These are phyloP conservation scores for Stereocaulon alpinum DNA, from an alignment of 495 filamentous ascomycete genomes.

Conservation along the genomic window DNA sequence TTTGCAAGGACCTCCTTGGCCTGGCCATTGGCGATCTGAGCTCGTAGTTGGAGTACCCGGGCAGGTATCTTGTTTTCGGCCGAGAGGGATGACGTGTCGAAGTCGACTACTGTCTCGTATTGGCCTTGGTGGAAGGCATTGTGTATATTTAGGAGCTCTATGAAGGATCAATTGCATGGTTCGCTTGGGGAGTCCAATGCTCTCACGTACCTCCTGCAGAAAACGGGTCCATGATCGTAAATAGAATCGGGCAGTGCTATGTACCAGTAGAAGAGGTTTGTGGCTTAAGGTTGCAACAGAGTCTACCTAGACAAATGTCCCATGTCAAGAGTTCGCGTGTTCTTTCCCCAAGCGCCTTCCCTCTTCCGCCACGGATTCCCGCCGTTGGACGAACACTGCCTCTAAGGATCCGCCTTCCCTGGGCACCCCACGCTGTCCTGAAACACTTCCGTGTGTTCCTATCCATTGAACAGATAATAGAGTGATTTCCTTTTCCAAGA, in stretches of 20 bases:
- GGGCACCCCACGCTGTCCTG: background rate
- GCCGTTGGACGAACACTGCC: background rate
- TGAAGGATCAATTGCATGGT: slow-evolving; percentile 5
- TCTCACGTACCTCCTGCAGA: slow-evolving; percentile 59
- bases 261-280: background rate
- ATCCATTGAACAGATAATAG: background rate
- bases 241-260: background rate
- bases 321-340: slow-evolving; percentile 1
- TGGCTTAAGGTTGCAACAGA: background rate
- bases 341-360: background rate
- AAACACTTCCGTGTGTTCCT: background rate
- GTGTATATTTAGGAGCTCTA: slow-evolving; percentile 91
- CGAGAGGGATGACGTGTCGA: slow-evolving; percentile 65
- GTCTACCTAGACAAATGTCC: background rate
- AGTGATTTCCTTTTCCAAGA: background rate
- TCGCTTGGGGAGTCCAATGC: background rate
- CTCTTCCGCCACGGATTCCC: background rate
- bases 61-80: slow-evolving; percentile 65
- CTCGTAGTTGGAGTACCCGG: slow-evolving; percentile 69
- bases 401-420: background rate
- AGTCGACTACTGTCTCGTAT: slow-evolving; percentile 72
- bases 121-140: slow-evolving; percentile 91
- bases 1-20: slow-evolving; percentile 59
- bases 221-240: slow-evolving; percentile 75
- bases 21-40: slow-evolving; percentile 71